A percentile compares a stretch with the other conserved stretches of the same genome.
These are phyloP conservation scores for Dactylellina drechsleri DNA, from an alignment of 2,329 filamentous ascomycete genomes.

Conservation along the genomic window DNA sequence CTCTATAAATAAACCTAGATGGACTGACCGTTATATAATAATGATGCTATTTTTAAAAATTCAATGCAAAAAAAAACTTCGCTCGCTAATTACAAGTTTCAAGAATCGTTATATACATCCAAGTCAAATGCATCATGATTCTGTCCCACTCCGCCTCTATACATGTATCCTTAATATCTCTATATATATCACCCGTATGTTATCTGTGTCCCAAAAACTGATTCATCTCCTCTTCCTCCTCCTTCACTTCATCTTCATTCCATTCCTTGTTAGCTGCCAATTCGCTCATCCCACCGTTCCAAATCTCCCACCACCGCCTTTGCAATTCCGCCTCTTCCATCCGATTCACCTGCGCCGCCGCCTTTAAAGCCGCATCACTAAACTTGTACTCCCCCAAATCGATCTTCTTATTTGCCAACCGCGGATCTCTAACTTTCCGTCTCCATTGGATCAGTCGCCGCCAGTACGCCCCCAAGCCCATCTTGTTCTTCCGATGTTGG, in stretches of 20 bases:
- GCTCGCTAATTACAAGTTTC: constrained; percentile 19
- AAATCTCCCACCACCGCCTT: constrained; percentile 49
- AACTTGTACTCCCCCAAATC: constrained; percentile 41
- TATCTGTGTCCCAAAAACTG: constrained; percentile 5
- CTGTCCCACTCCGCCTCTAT: neutral
- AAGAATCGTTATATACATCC: constrained; percentile 5
- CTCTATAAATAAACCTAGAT: too few relatives aligned
- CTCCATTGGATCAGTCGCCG: constrained; percentile 45
- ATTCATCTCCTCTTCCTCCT: neutral
- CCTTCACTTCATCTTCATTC: constrained; percentile 44
- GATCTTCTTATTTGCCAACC: constrained; percentile 38
- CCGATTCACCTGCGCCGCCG: constrained; percentile 9
- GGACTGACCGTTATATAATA: too few relatives aligned
- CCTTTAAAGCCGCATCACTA: constrained; percentile 22
- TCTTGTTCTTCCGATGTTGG: constrained; percentile 47
- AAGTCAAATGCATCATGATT: neutral
- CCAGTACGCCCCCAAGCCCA: constrained; percentile 48
- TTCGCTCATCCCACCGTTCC: constrained; percentile 45
- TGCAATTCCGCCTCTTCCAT: constrained; percentile 30
- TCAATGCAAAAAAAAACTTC: neutral
- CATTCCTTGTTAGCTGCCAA: constrained; percentile 47
- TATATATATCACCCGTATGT: neutral
- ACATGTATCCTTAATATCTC: neutral
- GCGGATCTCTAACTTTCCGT: constrained; percentile 42
- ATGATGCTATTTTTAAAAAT: neutral